Evolutionary conservation across 2,329 filamentous ascomycete species (phyloP).

Genomic region (Aphanocladium album): DNA sequence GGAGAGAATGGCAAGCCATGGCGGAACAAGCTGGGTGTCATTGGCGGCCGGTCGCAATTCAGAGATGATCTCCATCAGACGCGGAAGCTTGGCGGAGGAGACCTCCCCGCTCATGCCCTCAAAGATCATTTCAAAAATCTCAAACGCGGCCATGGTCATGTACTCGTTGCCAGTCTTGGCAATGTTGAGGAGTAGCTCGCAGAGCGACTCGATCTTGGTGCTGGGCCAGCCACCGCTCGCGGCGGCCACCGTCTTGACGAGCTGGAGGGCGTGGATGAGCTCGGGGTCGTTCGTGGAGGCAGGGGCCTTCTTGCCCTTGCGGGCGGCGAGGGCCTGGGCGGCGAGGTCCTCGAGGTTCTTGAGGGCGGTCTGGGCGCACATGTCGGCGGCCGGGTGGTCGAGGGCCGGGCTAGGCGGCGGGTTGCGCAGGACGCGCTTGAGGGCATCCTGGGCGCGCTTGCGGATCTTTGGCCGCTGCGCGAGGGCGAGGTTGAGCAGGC

Average conservation of each 20-base stretch:
- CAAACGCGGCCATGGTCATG: conserved; percentile 92
- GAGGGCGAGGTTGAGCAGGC: conserved; percentile 75
- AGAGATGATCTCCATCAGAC: conserved; percentile 83
- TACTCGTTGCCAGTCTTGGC: conserved; percentile 90
- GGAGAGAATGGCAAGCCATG: conserved; percentile 94
- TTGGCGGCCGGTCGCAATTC: conserved; percentile 88
- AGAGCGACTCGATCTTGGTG: conserved; percentile 88
- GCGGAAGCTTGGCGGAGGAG: conserved; percentile 82
- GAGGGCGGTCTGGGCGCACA: conserved; percentile 90
- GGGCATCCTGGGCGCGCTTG: conserved; percentile 85
- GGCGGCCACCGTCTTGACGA: conserved; percentile 83
- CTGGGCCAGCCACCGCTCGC: conserved; percentile 94
- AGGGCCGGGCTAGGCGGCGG: conserved; percentile 87
- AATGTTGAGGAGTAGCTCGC: conserved; percentile 82
- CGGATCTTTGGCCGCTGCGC: conserved; percentile 90
- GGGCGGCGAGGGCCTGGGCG: conserved; percentile 53
- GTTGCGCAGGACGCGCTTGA: conserved; percentile 75
- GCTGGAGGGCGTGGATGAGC: conserved; percentile 84
- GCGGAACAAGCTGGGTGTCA: conserved; percentile 88
- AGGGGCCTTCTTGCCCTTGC: conserved; percentile 59
- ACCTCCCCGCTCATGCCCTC: conserved; percentile 83
- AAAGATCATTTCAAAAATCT: conserved; percentile 97
- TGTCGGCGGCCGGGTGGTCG: conserved; percentile 91
- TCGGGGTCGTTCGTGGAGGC: conserved; percentile 65
- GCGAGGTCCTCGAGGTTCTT: conserved; percentile 73